A percentile compares a stretch with the other conserved stretches of the same genome.
Evolutionary conservation across 2,329 filamentous ascomycete genomes (phyloP).

Genomic region (Beauveria bassiana): DNA sequence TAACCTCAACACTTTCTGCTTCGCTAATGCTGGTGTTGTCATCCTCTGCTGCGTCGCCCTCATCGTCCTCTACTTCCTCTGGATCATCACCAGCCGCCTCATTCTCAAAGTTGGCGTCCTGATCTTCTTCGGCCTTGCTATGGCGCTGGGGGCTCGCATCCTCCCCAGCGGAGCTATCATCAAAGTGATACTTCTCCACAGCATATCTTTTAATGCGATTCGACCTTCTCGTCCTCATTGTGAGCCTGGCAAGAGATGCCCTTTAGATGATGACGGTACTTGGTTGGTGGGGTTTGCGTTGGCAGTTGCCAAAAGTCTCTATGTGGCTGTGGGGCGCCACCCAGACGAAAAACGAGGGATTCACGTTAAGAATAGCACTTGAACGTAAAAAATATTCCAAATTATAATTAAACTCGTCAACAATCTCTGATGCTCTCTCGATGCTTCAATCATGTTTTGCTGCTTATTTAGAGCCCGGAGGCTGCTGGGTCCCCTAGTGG

Average conservation of each 20-base stretch:
- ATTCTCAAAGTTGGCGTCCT: conserved; percentile 22
- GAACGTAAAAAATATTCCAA: background rate
- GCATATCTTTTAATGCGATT: conserved; percentile 29
- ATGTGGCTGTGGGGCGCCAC: conserved; percentile 3
- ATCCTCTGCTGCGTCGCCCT: conserved; percentile 26
- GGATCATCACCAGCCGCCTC: conserved; percentile 18
- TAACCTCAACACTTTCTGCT: conserved; percentile 16
- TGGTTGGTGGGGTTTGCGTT: background rate
- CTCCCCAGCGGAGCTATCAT: conserved; percentile 24
- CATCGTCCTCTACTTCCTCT: conserved; percentile 15
- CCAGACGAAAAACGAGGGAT: background rate
- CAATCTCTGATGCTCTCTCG: background rate
- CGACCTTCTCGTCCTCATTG: conserved; percentile 30
- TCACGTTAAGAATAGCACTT: background rate
- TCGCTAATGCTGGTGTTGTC: conserved; percentile 24
- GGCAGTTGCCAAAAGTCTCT: background rate
- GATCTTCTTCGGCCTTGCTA: conserved; percentile 21
- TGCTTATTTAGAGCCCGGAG: background rate
- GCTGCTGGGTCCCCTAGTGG: background rate
- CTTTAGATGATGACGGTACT: background rate
- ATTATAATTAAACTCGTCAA: background rate
- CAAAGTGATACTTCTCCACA: conserved; percentile 28
- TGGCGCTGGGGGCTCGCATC: conserved; percentile 17
- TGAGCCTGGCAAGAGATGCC: background rate
- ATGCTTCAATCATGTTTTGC: background rate